Evolutionary conservation across 257 asterid genomes (phyloP), one percentile per base, ranked within the genome.

Genomic region (Echites panduratus): DNA sequence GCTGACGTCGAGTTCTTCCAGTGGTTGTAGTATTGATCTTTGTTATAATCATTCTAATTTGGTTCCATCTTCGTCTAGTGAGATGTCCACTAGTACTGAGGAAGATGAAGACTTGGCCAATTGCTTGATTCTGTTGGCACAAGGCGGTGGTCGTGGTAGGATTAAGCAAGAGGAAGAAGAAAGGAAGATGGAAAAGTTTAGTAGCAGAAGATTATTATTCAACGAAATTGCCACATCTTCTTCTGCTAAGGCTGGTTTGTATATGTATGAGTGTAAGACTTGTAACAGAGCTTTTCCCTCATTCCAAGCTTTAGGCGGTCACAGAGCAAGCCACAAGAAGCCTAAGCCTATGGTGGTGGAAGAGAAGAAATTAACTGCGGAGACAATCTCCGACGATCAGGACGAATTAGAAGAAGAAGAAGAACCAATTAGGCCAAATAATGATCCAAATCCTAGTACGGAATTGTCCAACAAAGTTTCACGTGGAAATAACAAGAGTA

Each of bases 241-340:
- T 7, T 22, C 43, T 45, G 88, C 83, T 5, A 84, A 84, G 79
- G 87, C 79, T 2, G 93, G 88, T 1, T 75, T 80, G 61, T 85
- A 77, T 65, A 89, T 83, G 20, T 90, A 92, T 45, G 96, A 90
- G 81, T 92, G 97, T 81, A 92, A 89, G 65, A 90, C 96, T 13
- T 92, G 97, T 74, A 85, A 78, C 82, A 78, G 95, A 53, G 78
- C 82, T n/a, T 92, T 90, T 76, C 86, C 95, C 4, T 88, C 97
- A 0, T 92, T 90, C 65, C 98, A 92, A 76, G 98, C 98, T 45
- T 75, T 92, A 40, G 98, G 98, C 7, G 98, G 97, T 24, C 98
- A 92, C 80, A 71, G 98, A 59, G 89, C 98, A 9, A 87, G 98
- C 68, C 98, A 92, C 75, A 92, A 89, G 81, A 86, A 82, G 78